phyloP scores from a whole-genome alignment of 1,284 basidiomycete species.

The Melanopsichium pennsylvanicum region DNA sequence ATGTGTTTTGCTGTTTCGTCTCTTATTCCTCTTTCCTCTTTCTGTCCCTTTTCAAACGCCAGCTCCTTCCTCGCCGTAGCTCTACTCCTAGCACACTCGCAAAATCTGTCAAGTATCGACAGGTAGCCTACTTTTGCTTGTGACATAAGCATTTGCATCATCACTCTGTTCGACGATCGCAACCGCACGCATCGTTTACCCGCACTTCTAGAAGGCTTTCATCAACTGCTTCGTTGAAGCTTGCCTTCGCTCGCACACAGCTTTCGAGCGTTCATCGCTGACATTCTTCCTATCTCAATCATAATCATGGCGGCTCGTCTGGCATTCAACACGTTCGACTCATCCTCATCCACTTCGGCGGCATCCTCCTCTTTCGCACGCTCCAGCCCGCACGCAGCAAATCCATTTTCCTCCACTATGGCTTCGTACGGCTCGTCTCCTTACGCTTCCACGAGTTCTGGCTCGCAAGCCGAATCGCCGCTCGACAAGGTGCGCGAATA shows the following conservation, averaged over 20 bases:
- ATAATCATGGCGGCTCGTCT: slow-evolving; percentile 35
- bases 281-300: slow-evolving; percentile 5
- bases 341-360: slow-evolving; percentile 13
- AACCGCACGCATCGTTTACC: too few relatives aligned
- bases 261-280: slow-evolving; percentile 4
- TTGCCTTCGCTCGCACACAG: background rate
- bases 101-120: background rate
- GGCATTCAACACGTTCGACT: slow-evolving; percentile 22
- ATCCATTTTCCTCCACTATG: slow-evolving; percentile 17
- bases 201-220: too few relatives aligned
- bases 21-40: background rate
- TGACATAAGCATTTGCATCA: slow-evolving; percentile 1
- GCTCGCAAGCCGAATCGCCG: slow-evolving; percentile 66
- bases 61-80: background rate
- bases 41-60: background rate
- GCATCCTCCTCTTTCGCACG: slow-evolving; percentile 8
- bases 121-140: background rate
- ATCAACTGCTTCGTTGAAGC: background rate
- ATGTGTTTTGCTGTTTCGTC: background rate
- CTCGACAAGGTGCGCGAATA: slow-evolving; percentile 81
- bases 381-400: slow-evolving; percentile 6
- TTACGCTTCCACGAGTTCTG: slow-evolving; percentile 37
- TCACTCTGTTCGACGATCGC: background rate
- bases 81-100: background rate
- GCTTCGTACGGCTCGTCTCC: slow-evolving; percentile 54